A percentile compares a stretch with the other conserved stretches of the same genome.
These are phyloP conservation scores for Dactylellina parvicollis DNA, from an alignment of 2,329 filamentous ascomycete species.

Conservation along the genomic window DNA sequence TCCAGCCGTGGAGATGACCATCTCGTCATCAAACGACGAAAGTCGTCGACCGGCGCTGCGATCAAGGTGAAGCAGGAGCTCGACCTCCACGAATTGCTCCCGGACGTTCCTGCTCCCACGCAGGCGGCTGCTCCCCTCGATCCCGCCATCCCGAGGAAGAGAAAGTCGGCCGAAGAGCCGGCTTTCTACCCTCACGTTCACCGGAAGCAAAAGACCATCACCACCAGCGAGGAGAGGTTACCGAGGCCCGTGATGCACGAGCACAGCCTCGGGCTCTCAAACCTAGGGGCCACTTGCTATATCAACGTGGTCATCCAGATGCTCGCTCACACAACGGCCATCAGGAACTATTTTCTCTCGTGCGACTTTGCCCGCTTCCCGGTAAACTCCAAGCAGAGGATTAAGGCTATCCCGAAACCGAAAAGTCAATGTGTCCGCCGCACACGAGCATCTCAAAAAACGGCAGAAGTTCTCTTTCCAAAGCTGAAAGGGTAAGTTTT, in stretches of 20 bases:
- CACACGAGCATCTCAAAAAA: conserved; percentile 39
- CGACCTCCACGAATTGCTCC: not conserved
- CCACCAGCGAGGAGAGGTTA: conserved; percentile 27
- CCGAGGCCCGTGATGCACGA: conserved; percentile 32
- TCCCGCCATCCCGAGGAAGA: conserved; percentile 11
- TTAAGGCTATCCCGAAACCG: conserved; percentile 25
- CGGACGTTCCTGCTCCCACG: not conserved
- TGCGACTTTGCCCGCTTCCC: conserved; percentile 33
- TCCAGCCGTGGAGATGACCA: not conserved
- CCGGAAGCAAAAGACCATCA: conserved; percentile 43
- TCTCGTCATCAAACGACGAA: conserved; percentile 24
- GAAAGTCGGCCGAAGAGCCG: conserved; percentile 36
- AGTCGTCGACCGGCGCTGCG: conserved; percentile 5
- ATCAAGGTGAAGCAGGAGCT: conserved; percentile 19
- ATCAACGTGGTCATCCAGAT: conserved; percentile 49
- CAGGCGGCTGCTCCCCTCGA: not conserved
- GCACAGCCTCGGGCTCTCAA: conserved; percentile 44
- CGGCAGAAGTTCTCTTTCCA: conserved; percentile 31
- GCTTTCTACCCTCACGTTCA: conserved; percentile 28
- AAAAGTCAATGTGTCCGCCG: conserved; percentile 38
- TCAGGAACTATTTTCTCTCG: conserved; percentile 47
- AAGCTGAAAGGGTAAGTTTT: conserved; percentile 39
- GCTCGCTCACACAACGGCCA: conserved; percentile 29
- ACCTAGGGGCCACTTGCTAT: conserved; percentile 50
- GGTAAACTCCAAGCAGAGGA: not conserved